phyloP scores from a whole-genome alignment of 208 protist genomes.

The Porcisia hertigi region DNA sequence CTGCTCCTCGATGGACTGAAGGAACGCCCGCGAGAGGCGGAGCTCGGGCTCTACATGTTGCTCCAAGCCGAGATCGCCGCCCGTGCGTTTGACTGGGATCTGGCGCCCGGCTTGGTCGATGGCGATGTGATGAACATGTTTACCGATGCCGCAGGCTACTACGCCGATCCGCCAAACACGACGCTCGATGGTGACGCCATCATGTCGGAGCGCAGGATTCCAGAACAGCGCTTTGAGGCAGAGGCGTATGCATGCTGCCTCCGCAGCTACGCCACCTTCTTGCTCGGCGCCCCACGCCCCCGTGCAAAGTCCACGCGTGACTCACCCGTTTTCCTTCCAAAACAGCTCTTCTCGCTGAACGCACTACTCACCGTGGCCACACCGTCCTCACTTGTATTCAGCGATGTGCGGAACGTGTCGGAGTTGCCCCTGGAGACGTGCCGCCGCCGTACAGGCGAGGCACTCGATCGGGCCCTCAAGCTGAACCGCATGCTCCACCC shows the following conservation, averaged over 20 bases:
- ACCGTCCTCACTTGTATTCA: slow-evolving; percentile 62
- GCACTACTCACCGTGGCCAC: slow-evolving; percentile 57
- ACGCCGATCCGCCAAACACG: slow-evolving; percentile 63
- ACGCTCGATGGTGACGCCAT: slow-evolving; percentile 76
- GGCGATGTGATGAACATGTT: slow-evolving; percentile 15
- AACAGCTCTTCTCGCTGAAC: slow-evolving; percentile 74
- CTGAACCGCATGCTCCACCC: slow-evolving; percentile 75
- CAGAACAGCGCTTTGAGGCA: slow-evolving; percentile 36
- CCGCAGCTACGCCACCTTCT: slow-evolving; percentile 66
- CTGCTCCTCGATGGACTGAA: slow-evolving; percentile 56
- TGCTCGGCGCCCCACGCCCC: slow-evolving; percentile 59
- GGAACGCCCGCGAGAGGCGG: slow-evolving; percentile 48
- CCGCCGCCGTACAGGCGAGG: slow-evolving; percentile 56
- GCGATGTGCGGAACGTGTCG: slow-evolving; percentile 36
- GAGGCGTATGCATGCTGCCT: slow-evolving; percentile 72
- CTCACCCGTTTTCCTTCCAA: slow-evolving; percentile 73
- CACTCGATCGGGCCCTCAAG: slow-evolving; percentile 71
- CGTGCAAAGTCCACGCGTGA: slow-evolving; percentile 48
- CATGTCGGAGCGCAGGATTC: slow-evolving; percentile 40
- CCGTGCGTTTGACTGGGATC: slow-evolving; percentile 70
- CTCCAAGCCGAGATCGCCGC: slow-evolving; percentile 63
- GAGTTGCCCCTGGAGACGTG: slow-evolving; percentile 47
- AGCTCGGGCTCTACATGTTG: slow-evolving; percentile 78
- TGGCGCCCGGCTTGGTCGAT: slow-evolving; percentile 23
- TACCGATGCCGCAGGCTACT: slow-evolving; percentile 57